Percentiles rank a stretch among this genome's conserved stretches.
Evolutionary conservation across 306 rosid genomes (phyloP).

Genomic region (Lathyrus sativus): DNA sequence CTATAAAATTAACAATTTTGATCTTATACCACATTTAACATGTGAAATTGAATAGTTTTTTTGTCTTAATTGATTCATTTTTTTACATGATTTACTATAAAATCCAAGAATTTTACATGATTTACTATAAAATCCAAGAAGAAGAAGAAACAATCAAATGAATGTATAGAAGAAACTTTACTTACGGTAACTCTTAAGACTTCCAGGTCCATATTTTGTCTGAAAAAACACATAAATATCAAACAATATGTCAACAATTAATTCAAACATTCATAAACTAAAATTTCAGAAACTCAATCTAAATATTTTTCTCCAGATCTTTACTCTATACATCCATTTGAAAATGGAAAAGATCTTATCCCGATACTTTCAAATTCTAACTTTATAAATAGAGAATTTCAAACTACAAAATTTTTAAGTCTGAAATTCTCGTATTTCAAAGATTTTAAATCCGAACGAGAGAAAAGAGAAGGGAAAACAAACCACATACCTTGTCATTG

Average conservation of each 20-base stretch:
- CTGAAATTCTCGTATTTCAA: not conserved
- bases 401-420: no score
- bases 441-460: not conserved
- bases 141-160: not conserved
- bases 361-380: not conserved
- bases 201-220: slow-evolving; percentile 70
- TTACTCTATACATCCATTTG: not conserved
- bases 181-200: slow-evolving; percentile 77
- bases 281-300: not conserved
- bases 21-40: not conserved
- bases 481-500: slow-evolving; percentile 41
- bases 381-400: no score
- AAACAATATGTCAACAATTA: not conserved
- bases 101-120: not conserved
- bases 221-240: slow-evolving; percentile 39
- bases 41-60: not conserved
- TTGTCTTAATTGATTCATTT: not conserved
- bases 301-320: not conserved
- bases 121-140: not conserved
- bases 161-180: slow-evolving; percentile 30
- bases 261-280: not conserved
- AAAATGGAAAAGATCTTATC: not conserved
- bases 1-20: no score
- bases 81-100: not conserved
- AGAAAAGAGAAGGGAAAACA: not conserved